A percentile compares a stretch with the other conserved stretches of the same genome.
Evolutionary conservation across 1,284 basidiomycete species (phyloP).

Genomic region (Austroboletus novae-zelandiae): DNA sequence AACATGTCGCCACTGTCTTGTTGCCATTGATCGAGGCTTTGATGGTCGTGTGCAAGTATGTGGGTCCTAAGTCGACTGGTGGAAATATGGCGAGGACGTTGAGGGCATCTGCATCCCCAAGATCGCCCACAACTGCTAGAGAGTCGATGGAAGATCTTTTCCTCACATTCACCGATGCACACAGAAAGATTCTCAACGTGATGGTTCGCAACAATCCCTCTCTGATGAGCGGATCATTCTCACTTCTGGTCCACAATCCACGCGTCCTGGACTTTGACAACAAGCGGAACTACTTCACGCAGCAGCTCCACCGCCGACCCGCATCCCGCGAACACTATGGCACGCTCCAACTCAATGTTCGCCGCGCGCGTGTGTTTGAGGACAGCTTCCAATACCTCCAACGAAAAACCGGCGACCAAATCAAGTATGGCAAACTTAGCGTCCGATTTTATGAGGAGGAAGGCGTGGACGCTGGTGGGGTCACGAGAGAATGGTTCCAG

Average conservation of each 20-base stretch:
- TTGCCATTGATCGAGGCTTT: conserved; percentile 91
- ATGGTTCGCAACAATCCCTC: conserved; percentile 99
- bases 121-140: conserved; percentile 59
- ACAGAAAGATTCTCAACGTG: conserved; percentile 92
- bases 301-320: conserved; percentile 89
- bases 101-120: conserved; percentile 62
- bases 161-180: conserved; percentile 90
- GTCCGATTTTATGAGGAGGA: conserved; percentile 98
- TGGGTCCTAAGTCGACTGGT: conserved; percentile 57
- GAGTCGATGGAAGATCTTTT: conserved; percentile 88
- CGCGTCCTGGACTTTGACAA: conserved; percentile 99
- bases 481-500: conserved; percentile 98
- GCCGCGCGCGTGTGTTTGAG: conserved; percentile 92
- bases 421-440: conserved; percentile 97
- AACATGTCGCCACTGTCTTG: conserved; percentile 87
- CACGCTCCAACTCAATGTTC: conserved; percentile 89
- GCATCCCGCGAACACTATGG: conserved; percentile 78
- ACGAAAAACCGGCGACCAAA: conserved; percentile 89
- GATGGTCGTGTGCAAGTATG: conserved; percentile 99
- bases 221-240: conserved; percentile 97
- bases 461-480: conserved; percentile 97
- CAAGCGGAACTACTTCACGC: conserved; percentile 98
- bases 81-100: conserved; percentile 45
- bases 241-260: conserved; percentile 92
- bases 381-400: conserved; percentile 95